Conservation (phyloP, 306 rosid species). For the Castanopsis chinensis region DNA sequence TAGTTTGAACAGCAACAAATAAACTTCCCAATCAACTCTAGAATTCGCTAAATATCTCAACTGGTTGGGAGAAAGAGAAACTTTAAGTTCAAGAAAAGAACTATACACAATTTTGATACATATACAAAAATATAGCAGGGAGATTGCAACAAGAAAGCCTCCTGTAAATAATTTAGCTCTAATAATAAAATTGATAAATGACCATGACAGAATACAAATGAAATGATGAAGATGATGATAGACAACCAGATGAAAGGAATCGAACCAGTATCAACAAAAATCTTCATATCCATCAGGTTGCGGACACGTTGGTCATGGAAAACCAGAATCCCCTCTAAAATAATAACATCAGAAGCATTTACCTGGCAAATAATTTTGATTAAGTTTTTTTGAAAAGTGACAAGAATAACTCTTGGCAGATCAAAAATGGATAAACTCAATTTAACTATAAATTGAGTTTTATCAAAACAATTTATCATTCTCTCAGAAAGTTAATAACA, state of each 20-base stretch:
- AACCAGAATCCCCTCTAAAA: conserved; percentile 95
- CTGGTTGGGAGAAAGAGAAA: neutral
- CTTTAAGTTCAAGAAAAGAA: neutral
- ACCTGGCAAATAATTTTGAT: conserved; percentile 50
- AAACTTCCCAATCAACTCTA: neutral
- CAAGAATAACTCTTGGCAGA: neutral
- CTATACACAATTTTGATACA: neutral
- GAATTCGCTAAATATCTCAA: neutral
- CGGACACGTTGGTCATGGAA: conserved; percentile 94
- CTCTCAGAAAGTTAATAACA: neutral
- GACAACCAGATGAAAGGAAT: conserved; percentile 8
- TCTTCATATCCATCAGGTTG: conserved; percentile 93
- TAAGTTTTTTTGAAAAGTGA: neutral
- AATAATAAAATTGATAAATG: neutral
- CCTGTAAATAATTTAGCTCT: neutral
- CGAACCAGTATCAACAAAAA: conserved; percentile 94
- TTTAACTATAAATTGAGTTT: neutral
- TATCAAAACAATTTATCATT: neutral
- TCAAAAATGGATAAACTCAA: neutral
- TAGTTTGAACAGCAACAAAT: neutral
- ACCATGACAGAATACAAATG: neutral
- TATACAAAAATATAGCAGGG: neutral
- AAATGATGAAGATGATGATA: neutral
- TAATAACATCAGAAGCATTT: conserved; percentile 93
- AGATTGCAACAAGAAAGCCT: neutral